Conservation (phyloP, 208 protist genomes). For the Acanthamoeba polyphaga region DNA sequence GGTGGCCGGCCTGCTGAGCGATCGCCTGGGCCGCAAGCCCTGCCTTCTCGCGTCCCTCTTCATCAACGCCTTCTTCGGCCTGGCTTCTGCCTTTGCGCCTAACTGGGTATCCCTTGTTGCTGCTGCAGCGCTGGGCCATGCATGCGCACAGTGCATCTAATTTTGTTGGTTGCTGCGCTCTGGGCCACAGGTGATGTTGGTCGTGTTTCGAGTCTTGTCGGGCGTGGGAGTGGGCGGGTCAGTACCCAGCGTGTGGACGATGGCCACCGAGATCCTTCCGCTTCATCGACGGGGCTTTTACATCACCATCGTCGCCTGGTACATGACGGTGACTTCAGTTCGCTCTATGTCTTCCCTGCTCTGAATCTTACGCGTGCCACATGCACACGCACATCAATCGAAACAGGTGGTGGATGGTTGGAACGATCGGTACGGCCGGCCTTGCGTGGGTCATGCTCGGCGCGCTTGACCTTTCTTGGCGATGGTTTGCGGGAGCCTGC, state of each 20-base stretch:
- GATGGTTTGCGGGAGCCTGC: constrained; percentile 34
- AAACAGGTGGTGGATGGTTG: constrained; percentile 78
- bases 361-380: too few species aligned
- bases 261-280: constrained; percentile 68
- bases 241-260: constrained; percentile 78
- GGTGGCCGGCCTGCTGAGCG: constrained; percentile 35
- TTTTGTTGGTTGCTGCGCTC: neutral
- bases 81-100: neutral
- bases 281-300: constrained; percentile 70
- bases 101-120: neutral
- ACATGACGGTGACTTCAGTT: neutral
- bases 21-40: constrained; percentile 72
- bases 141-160: neutral
- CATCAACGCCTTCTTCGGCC: constrained; percentile 76
- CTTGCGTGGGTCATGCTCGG: constrained; percentile 76
- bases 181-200: neutral
- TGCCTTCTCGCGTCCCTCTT: constrained; percentile 53
- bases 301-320: constrained; percentile 76
- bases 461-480: constrained; percentile 21
- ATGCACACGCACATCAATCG: too few species aligned
- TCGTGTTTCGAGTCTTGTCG: constrained; percentile 66
- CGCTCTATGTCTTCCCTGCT: too few species aligned
- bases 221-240: constrained; percentile 79
- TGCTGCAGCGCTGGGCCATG: neutral
- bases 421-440: constrained; percentile 47